These are phyloP conservation scores for Nowakowskiella sp. DNA, from an alignment of 192 early-diverging fungal species.

Conservation along the genomic window DNA sequence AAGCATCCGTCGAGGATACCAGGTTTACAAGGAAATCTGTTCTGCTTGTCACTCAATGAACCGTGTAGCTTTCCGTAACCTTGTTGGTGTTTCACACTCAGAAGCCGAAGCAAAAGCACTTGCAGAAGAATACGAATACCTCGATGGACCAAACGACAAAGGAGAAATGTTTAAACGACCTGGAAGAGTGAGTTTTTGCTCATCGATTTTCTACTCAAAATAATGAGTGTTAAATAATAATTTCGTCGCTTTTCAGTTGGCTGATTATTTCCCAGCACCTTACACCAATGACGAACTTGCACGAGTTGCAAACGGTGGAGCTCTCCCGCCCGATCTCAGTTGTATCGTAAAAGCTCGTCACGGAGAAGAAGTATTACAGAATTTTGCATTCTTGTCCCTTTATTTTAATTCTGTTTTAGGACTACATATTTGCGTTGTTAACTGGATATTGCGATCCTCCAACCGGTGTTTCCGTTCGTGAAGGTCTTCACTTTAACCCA, in stretches of 20 bases:
- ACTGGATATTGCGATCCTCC: slow-evolving; percentile 93
- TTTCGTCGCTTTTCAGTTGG: slow-evolving; percentile 34
- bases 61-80: slow-evolving; percentile 87
- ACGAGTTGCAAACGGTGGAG: slow-evolving; percentile 91
- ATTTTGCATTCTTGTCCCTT: not conserved
- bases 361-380: slow-evolving; percentile 63
- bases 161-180: slow-evolving; percentile 91
- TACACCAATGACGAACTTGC: slow-evolving; percentile 97
- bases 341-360: slow-evolving; percentile 92
- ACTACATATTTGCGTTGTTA: slow-evolving; percentile 93
- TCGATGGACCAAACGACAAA: slow-evolving; percentile 84
- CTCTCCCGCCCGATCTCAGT: slow-evolving; percentile 90
- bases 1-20: slow-evolving; percentile 96
- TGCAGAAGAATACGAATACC: slow-evolving; percentile 86
- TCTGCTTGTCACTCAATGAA: slow-evolving; percentile 95
- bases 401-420: slow-evolving; percentile 32
- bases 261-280: slow-evolving; percentile 81
- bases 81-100: slow-evolving; percentile 90
- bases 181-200: slow-evolving; percentile 57
- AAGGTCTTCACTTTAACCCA: slow-evolving; percentile 97
- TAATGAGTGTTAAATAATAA: not conserved
- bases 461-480: slow-evolving; percentile 84
- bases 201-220: not conserved
- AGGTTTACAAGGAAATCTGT: slow-evolving; percentile 98
- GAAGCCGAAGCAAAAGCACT: slow-evolving; percentile 88